Evolutionary conservation across 2,329 filamentous ascomycete genomes (phyloP).

Genomic region (Raffaelea deltoideospora): DNA sequence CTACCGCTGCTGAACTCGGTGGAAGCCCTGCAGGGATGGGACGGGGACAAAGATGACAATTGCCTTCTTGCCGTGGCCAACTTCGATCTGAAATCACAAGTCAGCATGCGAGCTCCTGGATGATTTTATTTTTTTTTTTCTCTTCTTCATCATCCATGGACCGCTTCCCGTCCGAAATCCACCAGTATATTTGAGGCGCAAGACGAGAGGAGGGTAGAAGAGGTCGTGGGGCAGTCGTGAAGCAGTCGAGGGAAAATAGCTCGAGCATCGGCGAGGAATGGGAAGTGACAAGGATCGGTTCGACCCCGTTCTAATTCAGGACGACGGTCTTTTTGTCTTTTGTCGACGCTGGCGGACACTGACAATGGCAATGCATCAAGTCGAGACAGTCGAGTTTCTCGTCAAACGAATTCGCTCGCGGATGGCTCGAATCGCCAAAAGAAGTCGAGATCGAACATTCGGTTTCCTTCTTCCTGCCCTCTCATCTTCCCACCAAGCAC

Average conservation of each 20-base stretch:
- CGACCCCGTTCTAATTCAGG: no score
- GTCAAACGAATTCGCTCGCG: no score
- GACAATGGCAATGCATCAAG: no score
- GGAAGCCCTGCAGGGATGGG: constrained; percentile 94
- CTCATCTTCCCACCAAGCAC: not conserved
- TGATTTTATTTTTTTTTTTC: constrained; percentile 9
- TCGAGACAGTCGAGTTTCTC: no score
- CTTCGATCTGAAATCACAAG: constrained; percentile 83
- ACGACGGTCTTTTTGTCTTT: no score
- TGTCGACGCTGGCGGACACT: no score
- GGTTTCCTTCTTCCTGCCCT: not conserved
- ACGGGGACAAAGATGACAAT: constrained; percentile 99
- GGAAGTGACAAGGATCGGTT: no score
- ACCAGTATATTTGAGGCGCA: constrained; percentile 13
- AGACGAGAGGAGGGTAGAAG: not conserved
- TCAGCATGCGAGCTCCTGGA: constrained; percentile 67
- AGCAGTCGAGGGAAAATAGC: no score
- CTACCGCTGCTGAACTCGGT: constrained; percentile 99
- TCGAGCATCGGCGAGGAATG: no score
- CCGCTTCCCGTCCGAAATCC: constrained; percentile 62
- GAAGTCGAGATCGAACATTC: no score
- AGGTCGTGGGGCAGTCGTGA: no score
- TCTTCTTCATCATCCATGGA: constrained; percentile 40
- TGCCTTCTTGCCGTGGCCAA: constrained; percentile 99
- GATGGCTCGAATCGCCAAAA: no score